These are phyloP conservation scores for Podaxis sp. DNA, from an alignment of 768 basidiomycete species.

Conservation along the genomic window DNA sequence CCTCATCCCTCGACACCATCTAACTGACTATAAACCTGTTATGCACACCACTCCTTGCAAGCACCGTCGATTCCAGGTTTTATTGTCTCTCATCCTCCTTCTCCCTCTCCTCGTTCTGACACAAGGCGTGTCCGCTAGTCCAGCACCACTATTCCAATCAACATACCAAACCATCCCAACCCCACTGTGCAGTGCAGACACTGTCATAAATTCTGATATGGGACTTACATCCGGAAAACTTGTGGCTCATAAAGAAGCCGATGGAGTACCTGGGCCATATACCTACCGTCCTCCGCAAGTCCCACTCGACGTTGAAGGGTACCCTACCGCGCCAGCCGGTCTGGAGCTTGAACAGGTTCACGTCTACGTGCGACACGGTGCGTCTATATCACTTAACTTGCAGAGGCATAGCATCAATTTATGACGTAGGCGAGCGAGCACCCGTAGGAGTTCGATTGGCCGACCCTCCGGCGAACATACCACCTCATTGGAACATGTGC, in stretches of 20 bases:
- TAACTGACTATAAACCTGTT: background rate
- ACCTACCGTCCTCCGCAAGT: slow-evolving; percentile 32
- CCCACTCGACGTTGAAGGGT: slow-evolving; percentile 55
- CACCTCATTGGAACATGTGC: slow-evolving; percentile 68
- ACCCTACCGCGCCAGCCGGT: slow-evolving; percentile 51
- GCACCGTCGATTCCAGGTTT: background rate
- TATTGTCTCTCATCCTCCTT: background rate
- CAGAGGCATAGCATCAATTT: background rate
- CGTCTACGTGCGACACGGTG: slow-evolving; percentile 72
- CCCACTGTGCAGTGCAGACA: background rate
- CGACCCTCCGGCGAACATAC: slow-evolving; percentile 58
- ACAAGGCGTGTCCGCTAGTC: background rate
- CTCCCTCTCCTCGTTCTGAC: background rate
- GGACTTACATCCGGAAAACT: background rate
- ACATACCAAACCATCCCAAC: slow-evolving; percentile 2
- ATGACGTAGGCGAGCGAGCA: slow-evolving; percentile 62
- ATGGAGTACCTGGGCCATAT: slow-evolving; percentile 11
- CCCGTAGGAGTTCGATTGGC: slow-evolving; percentile 68
- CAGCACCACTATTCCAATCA: background rate
- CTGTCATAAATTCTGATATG: background rate
- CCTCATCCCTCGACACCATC: background rate
- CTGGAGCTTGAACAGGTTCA: slow-evolving; percentile 69
- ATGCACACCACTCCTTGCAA: background rate
- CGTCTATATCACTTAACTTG: slow-evolving; percentile 17
- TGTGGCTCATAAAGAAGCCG: background rate